phyloP scores from a whole-genome alignment of 805 yeast species.

The Pichia eremophila region DNA sequence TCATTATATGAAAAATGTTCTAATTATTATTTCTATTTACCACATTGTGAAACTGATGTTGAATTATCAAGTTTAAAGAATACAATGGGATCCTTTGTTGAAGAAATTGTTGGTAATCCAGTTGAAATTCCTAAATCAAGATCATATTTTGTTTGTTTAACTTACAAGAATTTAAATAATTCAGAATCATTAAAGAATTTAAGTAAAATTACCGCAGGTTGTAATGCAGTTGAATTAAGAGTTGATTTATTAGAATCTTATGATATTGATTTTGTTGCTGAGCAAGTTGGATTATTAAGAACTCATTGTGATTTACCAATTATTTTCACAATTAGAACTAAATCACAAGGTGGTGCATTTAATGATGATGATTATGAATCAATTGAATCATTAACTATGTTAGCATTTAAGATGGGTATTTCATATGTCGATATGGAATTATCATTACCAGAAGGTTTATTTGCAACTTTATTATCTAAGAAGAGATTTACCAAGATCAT shows the following conservation, averaged over 20 bases:
- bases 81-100: conserved; percentile 50
- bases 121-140: conserved; percentile 34
- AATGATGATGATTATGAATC: conserved; percentile 45
- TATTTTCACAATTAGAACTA: conserved; percentile 70
- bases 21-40: conserved; percentile 66
- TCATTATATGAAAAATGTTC: conserved; percentile 73
- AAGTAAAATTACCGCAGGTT: conserved; percentile 52
- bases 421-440: conserved; percentile 77
- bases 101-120: conserved; percentile 50
- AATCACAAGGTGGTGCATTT: conserved; percentile 74
- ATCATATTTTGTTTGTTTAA: conserved; percentile 66
- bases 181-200: conserved; percentile 32
- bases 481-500: conserved; percentile 62
- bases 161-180: conserved; percentile 49
- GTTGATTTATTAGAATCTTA: conserved; percentile 57
- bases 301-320: conserved; percentile 61
- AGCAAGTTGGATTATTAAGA: conserved; percentile 65
- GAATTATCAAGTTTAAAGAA: conserved; percentile 50
- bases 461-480: conserved; percentile 39
- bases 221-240: conserved; percentile 75
- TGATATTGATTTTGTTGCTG: conserved; percentile 50
- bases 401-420: conserved; percentile 71
- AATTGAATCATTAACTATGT: conserved; percentile 40
- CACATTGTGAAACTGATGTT: conserved; percentile 48
- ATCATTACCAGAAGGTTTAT: conserved; percentile 48